Conservation (phyloP, 148 eudicot genomes). For the Arbutus unedo region DNA sequence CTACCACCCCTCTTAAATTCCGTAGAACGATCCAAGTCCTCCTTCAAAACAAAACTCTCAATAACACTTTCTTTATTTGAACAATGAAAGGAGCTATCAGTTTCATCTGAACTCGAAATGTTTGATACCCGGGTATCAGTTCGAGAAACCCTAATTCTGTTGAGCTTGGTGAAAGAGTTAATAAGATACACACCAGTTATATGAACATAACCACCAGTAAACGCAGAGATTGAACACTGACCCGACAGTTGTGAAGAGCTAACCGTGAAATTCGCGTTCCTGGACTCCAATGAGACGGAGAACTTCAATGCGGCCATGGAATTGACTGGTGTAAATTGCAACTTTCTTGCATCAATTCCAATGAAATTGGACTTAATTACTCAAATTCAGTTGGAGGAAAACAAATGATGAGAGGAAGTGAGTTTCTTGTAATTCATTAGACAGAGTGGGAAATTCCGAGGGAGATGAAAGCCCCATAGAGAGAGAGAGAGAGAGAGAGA, state of each 20-base stretch:
- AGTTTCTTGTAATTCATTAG: neutral
- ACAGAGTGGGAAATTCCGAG: neutral
- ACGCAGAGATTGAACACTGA: constrained; percentile 27
- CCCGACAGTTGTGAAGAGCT: constrained; percentile 25
- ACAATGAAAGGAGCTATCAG: constrained; percentile 14
- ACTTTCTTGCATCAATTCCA: neutral
- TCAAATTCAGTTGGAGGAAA: neutral
- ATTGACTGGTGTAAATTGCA: neutral
- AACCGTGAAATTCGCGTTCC: constrained; percentile 32
- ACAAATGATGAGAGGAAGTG: neutral
- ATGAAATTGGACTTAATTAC: neutral
- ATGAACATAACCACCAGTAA: constrained; percentile 26
- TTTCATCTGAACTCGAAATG: constrained; percentile 23
- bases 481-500: neutral
- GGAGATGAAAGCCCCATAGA: neutral
- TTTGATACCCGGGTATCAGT: constrained; percentile 39
- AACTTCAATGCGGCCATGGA: constrained; percentile 48
- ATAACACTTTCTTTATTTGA: constrained; percentile 17
- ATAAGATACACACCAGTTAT: constrained; percentile 29
- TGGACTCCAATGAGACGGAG: constrained; percentile 32
- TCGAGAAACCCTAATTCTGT: constrained; percentile 38
- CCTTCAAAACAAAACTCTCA: constrained; percentile 20
- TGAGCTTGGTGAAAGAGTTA: constrained; percentile 29
- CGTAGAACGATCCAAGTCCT: constrained; percentile 15
- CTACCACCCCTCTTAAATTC: constrained; percentile 15